Base-by-base conservation (phyloP, 2,329 filamentous ascomycete species). In the Triangularia verruculosa region DNA sequence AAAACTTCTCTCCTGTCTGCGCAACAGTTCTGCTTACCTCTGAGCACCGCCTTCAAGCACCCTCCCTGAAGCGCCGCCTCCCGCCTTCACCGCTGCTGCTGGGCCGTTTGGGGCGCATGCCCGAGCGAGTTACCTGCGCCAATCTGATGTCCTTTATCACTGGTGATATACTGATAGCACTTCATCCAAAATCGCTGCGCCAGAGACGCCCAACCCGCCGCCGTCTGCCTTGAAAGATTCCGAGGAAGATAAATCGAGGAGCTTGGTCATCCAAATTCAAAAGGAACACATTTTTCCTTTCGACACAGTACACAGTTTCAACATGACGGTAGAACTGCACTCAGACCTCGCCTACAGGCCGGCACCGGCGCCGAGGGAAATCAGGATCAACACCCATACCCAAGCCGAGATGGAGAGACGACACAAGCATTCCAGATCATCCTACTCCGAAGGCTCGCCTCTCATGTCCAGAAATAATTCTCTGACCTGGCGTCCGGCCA, bases 351-450 rank as follows among this genome's bases (percentile, higher is more conserved):
- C 74, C 61, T 70, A 74, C 63, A 71, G 75, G 68, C 74, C 74
- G 69, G 74, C 71, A 59, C 74, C 74, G 69, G 74, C 71, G 60
- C 73, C 74, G 58, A 68, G 66, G 52, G 70, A 71, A 66, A 73
- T 70, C 72, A 71, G 68, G 52, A 64, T 57, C 22, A 65, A 67
- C 52, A 66, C 25, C 54, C 64, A 51, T 54, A 17, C 20, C 51
- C 51, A 43, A 63, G 56, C 61, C 51, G 71, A 74, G 27, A 54
- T 54, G 15, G 73, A 75, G 62, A 71, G 70, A 70, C 79, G 82
- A 66, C 84, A 87, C 75, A 87, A 87, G 69, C 84, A 87, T 73
- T 86, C 84, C 51, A 79, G 84, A 65, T 87, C 84, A 24, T 87
- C 84, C 13, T 87, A 87, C 73, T 85, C 84, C 25, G 84, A 87